phyloP scores from a whole-genome alignment of 371 early-diverging fungal species.

The Mortierella sp. region DNA sequence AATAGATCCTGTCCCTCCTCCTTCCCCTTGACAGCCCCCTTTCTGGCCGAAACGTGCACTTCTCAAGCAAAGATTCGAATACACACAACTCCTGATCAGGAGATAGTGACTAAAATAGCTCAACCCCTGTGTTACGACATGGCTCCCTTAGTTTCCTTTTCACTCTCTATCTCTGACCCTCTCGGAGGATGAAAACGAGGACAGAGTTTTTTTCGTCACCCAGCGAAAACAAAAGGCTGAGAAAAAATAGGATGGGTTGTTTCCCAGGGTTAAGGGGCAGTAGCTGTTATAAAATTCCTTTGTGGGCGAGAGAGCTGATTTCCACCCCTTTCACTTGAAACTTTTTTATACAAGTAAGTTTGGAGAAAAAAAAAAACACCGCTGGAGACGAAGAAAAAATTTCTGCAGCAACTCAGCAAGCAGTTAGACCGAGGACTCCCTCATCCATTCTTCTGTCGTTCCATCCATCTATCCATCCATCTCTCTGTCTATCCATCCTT shows the following conservation, averaged over 20 bases:
- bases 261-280: conserved; percentile 24
- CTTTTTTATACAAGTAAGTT: conserved; percentile 49
- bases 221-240: too few relatives aligned
- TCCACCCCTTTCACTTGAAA: conserved; percentile 41
- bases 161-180: too few relatives aligned
- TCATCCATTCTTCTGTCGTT: conserved; percentile 13
- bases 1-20: not conserved
- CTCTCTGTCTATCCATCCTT: conserved; percentile 30
- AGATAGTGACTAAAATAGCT: conserved; percentile 5
- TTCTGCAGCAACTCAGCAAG: conserved; percentile 3
- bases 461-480: conserved; percentile 33
- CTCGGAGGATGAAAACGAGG: too few relatives aligned
- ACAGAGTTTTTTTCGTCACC: too few relatives aligned
- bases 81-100: too few relatives aligned
- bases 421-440: not conserved
- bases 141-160: too few relatives aligned
- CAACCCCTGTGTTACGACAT: too few relatives aligned
- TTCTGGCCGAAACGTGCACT: too few relatives aligned
- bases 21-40: not conserved
- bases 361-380: not conserved
- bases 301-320: not conserved
- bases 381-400: conserved; percentile 19
- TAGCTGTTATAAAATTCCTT: conserved; percentile 4
- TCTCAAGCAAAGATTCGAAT: too few relatives aligned
- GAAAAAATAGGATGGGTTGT: too few relatives aligned